Conservation (phyloP, 768 basidiomycete species). For the Asterophora lycoperdoides region DNA sequence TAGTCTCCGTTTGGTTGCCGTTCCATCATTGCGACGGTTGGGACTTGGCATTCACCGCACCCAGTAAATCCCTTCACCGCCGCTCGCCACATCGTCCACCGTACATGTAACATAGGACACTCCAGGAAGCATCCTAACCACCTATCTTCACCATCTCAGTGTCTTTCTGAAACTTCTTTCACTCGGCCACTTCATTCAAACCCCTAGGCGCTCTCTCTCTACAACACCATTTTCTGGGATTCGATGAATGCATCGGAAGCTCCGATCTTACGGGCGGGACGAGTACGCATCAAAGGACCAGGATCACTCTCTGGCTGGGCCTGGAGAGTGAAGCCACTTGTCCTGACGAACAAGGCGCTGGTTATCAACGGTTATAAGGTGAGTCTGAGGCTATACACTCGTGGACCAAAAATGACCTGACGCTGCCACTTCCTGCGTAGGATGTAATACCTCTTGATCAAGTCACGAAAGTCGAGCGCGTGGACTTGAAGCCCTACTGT, state of each 20-base stretch:
- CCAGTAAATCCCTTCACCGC: background rate
- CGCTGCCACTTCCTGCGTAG: background rate
- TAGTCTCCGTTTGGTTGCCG: constrained; percentile 3
- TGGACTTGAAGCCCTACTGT: constrained; percentile 34
- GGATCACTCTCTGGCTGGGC: constrained; percentile 16
- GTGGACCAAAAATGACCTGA: background rate
- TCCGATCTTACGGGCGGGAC: constrained; percentile 10
- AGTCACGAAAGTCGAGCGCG: constrained; percentile 36
- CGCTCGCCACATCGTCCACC: constrained; percentile 2
- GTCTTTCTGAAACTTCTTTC: no score
- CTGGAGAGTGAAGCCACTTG: constrained; percentile 19
- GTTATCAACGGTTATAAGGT: constrained; percentile 18
- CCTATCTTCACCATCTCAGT: background rate
- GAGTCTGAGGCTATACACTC: background rate
- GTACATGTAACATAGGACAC: constrained; percentile 14
- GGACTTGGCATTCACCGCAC: constrained; percentile 1
- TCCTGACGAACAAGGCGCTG: constrained; percentile 17
- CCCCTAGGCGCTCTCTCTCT: background rate
- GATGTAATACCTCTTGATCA: constrained; percentile 27
- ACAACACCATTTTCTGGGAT: background rate
- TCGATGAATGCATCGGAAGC: constrained; percentile 5
- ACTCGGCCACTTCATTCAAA: background rate
- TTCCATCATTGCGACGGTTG: constrained; percentile 12
- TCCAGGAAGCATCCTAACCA: background rate
- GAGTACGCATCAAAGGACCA: constrained; percentile 15